Base-by-base conservation (phyloP, 345 rosid species). In the Aethionema arabicum region DNA sequence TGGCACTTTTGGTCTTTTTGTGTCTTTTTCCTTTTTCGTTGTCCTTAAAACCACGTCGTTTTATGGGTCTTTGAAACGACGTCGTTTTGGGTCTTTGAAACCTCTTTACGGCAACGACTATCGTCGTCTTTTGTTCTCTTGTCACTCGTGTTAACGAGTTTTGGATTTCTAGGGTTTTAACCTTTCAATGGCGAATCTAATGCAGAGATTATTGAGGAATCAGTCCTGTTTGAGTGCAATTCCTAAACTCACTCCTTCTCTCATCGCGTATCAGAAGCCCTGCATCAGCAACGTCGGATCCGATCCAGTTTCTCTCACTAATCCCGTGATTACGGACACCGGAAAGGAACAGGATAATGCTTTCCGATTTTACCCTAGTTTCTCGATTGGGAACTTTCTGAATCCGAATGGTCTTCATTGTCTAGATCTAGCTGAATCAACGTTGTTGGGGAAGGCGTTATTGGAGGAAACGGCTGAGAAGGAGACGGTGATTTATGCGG, bases 401-500 rank as follows among this genome's bases (percentile, higher is more conserved):
- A 66, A 60, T 56, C 66, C 71, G 15, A 52, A 39, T 13, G 31
- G 5, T 37, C 6, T 59, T 8, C 54, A 48, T 10, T 64, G 10
- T 62, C 48, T 50, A 41, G 72, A 52, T 68, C 66, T 60, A 35
- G 42, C 64, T n/a, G 74, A 55, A 31, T 8, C 49, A 14, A 32
- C 38, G 27, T 52, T 63, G n/a, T 43, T 54, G 8, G 16, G 12
- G 52, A 27, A 47, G 11, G 13, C 7, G 31, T 76, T 63, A 13
- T 9, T 59, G 37, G 72, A 59, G 21, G 75, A 71, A 41, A 42
- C 49, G 6, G 65, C 52, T 29, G 52, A 2, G 31, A 58, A 49
- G 0, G 59, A 67, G 8, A 2, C 50, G 0, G 69, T 73, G 50
- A 5, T 85, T 65, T 77, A 93, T 75, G 91, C 93, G 1, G 93